Percentiles rank a stretch among this genome's conserved stretches.
Evolutionary conservation across 2,329 filamentous ascomycete genomes (phyloP).

Genomic region (Verticillium dahliae): DNA sequence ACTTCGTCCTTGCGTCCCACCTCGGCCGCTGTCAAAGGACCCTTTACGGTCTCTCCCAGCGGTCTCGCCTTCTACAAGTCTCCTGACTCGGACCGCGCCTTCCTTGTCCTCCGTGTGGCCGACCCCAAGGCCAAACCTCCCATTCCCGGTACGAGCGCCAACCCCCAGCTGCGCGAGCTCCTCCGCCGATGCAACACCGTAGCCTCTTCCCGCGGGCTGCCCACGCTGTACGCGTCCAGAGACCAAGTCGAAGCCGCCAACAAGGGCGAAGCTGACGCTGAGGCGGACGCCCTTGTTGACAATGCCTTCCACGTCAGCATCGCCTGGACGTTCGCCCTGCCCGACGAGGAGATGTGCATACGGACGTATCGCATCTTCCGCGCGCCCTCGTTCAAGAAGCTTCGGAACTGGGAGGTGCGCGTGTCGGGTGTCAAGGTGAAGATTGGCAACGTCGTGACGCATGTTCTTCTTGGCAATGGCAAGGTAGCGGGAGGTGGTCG

Average conservation of each 20-base stretch:
- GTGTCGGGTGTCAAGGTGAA: conserved; percentile 65
- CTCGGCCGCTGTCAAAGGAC: not conserved
- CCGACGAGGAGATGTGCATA: conserved; percentile 33
- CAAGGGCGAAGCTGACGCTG: conserved; percentile 12
- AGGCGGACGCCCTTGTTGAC: conserved; percentile 14
- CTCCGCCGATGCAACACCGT: conserved; percentile 61
- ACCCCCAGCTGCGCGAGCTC: conserved; percentile 53
- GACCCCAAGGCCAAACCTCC: not conserved
- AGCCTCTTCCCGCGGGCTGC: conserved; percentile 56
- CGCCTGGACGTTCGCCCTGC: conserved; percentile 67
- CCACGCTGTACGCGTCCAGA: conserved; percentile 54
- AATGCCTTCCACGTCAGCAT: conserved; percentile 81
- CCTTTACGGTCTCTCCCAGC: conserved; percentile 31
- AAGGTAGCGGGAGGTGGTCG: not conserved
- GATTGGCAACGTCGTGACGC: conserved; percentile 63
- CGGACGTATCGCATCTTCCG: conserved; percentile 26
- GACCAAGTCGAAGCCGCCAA: not conserved
- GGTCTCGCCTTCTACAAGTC: conserved; percentile 44
- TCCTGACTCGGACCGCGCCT: conserved; percentile 64
- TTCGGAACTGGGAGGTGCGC: conserved; percentile 38
- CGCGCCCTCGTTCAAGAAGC: conserved; percentile 12
- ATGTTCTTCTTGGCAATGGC: conserved; percentile 29
- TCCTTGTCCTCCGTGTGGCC: conserved; percentile 69
- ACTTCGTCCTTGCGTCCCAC: conserved; percentile 27
- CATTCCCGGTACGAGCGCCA: conserved; percentile 22